Evolutionary conservation across 305 asterid species (phyloP).

Genomic region (Fraxinus floribunda): DNA sequence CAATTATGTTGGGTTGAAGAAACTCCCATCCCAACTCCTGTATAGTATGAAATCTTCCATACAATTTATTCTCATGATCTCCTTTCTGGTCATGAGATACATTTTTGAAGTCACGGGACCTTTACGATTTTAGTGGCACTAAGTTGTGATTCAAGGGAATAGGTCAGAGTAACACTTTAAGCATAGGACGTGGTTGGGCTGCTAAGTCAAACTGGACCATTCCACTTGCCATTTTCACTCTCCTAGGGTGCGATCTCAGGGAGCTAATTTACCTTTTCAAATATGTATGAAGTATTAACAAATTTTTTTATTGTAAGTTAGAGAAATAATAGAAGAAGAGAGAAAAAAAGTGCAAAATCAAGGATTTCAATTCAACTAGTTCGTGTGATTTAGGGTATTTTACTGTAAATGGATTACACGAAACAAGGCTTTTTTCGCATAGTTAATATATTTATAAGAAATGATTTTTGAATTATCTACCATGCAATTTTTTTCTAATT

Average conservation of each 20-base stretch:
- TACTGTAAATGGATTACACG: background rate
- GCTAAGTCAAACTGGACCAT: too few species aligned
- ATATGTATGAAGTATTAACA: too few species aligned
- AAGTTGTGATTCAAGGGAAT: background rate
- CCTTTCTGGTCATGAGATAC: background rate
- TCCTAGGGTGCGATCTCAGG: too few species aligned
- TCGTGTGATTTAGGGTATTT: background rate
- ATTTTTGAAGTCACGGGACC: background rate
- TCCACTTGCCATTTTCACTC: too few species aligned
- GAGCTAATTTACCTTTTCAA: too few species aligned
- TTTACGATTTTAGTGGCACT: background rate
- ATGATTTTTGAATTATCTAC: background rate
- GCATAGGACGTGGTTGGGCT: background rate
- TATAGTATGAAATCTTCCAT: background rate
- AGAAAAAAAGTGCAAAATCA: background rate
- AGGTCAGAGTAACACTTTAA: background rate
- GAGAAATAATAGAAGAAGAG: background rate
- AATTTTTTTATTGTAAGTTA: background rate
- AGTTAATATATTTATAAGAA: background rate
- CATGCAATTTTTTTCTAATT: background rate
- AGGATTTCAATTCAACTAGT: background rate
- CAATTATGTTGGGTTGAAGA: background rate
- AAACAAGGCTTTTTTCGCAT: background rate
- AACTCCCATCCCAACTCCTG: background rate
- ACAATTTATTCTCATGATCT: background rate